Base-by-base conservation (phyloP, 2,329 filamentous ascomycete species). In the Xylariales sp. region DNA sequence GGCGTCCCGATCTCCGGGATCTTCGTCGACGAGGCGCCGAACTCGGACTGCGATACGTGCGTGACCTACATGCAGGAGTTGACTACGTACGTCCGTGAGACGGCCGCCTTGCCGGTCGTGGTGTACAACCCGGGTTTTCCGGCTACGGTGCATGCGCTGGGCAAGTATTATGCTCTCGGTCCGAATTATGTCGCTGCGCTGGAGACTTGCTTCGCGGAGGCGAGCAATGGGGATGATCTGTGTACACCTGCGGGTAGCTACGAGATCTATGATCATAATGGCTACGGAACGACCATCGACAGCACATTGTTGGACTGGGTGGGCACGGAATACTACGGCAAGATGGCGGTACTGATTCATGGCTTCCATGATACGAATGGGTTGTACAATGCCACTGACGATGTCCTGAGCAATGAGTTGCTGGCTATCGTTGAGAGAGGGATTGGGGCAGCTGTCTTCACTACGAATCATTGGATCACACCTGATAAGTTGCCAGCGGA, bases 111-210 rank as follows among this genome's bases (percentile, higher is more conserved):
- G 21, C 21, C 19, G 16, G 21, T 43, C 8, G 32, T 38, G 19
- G 40, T 43, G 22, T 43, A 29, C 18, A 43, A 43, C 33, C 33
- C 40, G 4, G 40, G 40, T 14, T 37, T 38, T 24, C 40, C 40
- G 14, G 19, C 32, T 12, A 29, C 32, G 5, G 14, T 24, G 24
- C 15, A 15, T n/a, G 22, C 32, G 12, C 24, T 43, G n/a, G 33
- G 38, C 1, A 12, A 15, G 21, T 36, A 37, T 18, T 43, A 37
- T 32, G 33, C 33, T 7, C 27, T 43, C 5, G 3, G 29, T 5
- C 40, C 40, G 14, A 31, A 15, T 8, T 31, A 20, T 14, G 25
- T 38, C 22, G 12, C 27, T 15, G 21, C 32, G 7, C 40, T 43
- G 15, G 40, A 43, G 40, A 43, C 40, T 19, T 43, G 40, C 33